Conservation (phyloP, 2,329 filamentous ascomycete genomes). For the Aspergillus melleus region DNA sequence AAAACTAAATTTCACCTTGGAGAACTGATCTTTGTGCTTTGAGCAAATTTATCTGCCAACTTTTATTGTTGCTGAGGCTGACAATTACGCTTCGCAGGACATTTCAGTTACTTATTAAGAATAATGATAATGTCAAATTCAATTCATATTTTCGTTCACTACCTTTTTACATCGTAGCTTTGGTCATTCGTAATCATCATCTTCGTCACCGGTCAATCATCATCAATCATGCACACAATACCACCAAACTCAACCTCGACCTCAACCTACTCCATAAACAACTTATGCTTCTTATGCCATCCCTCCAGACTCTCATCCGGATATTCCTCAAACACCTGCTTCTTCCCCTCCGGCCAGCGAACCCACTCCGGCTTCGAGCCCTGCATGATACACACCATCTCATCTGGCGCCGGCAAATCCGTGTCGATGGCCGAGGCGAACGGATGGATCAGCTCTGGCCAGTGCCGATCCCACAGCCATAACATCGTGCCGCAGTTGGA, state of each 20-base stretch:
- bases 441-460: conserved; percentile 51
- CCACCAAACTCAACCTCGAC: background rate
- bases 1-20: conserved; percentile 61
- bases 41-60: conserved; percentile 7
- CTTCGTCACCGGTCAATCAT: conserved; percentile 1
- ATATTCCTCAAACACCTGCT: conserved; percentile 43
- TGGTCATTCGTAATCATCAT: background rate
- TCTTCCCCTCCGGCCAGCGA: conserved; percentile 51
- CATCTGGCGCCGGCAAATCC: conserved; percentile 44
- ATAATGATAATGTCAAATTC: conserved; percentile 4
- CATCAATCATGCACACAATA: background rate
- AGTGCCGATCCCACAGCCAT: conserved; percentile 50
- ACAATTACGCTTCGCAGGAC: background rate
- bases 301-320: conserved; percentile 42
- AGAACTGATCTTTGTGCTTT: conserved; percentile 55
- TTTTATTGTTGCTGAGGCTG: conserved; percentile 6
- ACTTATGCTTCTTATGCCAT: conserved; percentile 48
- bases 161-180: background rate
- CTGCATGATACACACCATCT: conserved; percentile 49
- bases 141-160: background rate
- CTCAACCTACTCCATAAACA: conserved; percentile 34
- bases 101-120: background rate
- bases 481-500: conserved; percentile 49
- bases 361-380: conserved; percentile 49
- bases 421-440: conserved; percentile 53